Base-by-base conservation (phyloP, 139 green algal genomes). In the Yamagishiella unicocca region DNA sequence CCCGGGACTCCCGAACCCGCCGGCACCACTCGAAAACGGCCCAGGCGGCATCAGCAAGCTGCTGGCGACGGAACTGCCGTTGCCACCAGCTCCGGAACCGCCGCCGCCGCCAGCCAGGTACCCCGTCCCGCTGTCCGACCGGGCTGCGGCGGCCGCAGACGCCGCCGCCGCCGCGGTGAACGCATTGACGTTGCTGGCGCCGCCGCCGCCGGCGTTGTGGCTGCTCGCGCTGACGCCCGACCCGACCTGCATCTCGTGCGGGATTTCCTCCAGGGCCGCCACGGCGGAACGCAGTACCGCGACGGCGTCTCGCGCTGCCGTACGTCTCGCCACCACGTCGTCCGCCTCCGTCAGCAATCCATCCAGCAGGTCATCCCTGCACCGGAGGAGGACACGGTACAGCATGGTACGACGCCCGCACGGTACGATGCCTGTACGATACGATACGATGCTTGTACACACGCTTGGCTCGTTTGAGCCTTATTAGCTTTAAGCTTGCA, bases 331-430 rank as follows among this genome's bases (percentile, higher is more conserved):
- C 7, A 91, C 93, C 14, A 98, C 89, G 75, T 97, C 96, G 46
- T 96, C 91, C n/a, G 92, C 80, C 91, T 98, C 96, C n/a, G 76
- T 72, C 89, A 97, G 95, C 83, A 98, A 90, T 33, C 93, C 90
- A 22, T 82, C 90, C 66, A 98, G 94, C 73, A 96, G 85, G 31
- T 97, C 95, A 80, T 98, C 96, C 85, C 93, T 94, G 83, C 64
- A 0, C 6, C n/a, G 6, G 58, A 9, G n/a, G n/a, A n/a, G n/a
- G n/a, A n/a, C n/a, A n/a, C n/a, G n/a, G n/a, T n/a, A n/a, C n/a
- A n/a, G n/a, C n/a, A n/a, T n/a, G n/a, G n/a, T n/a, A n/a, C n/a
- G n/a, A n/a, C n/a, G n/a, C n/a, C n/a, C n/a, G n/a, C n/a, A n/a
- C n/a, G n/a, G n/a, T n/a, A n/a, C n/a, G n/a, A n/a, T n/a, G n/a